Conservation (phyloP, 768 basidiomycete species). For the Trametes meyenii region DNA sequence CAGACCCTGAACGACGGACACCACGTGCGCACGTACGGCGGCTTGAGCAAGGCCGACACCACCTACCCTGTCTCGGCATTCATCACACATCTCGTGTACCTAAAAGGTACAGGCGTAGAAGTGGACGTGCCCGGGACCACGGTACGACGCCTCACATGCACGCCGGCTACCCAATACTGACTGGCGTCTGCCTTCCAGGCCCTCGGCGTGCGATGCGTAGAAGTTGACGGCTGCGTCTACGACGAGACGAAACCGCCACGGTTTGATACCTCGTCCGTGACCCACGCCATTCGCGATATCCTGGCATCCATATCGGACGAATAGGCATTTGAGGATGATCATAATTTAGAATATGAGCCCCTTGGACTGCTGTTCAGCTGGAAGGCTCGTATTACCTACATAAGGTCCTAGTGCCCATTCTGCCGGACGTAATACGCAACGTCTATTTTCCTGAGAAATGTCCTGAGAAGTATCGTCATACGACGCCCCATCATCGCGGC, state of each 20-base stretch:
- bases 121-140: constrained; percentile 65
- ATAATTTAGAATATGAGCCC: background rate
- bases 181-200: constrained; percentile 37
- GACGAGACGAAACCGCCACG: constrained; percentile 34
- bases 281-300: constrained; percentile 44
- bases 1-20: constrained; percentile 69
- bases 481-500: constrained; percentile 1
- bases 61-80: constrained; percentile 79
- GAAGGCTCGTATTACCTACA: too few relatives aligned
- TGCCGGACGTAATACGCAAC: background rate
- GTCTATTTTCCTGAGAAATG: background rate
- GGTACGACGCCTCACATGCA: constrained; percentile 44
- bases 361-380: background rate
- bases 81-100: constrained; percentile 82
- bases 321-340: background rate
- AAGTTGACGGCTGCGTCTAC: constrained; percentile 40
- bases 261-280: constrained; percentile 52
- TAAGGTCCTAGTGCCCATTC: too few relatives aligned
- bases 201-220: constrained; percentile 64
- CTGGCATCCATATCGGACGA: constrained; percentile 18
- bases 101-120: constrained; percentile 60
- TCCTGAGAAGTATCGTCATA: constrained; percentile 3
- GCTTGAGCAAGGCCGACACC: constrained; percentile 60
- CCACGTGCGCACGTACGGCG: constrained; percentile 48
- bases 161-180: background rate